Conservation (phyloP, 2,329 filamentous ascomycete species). For the Aspergillus ochraceoroseus region DNA sequence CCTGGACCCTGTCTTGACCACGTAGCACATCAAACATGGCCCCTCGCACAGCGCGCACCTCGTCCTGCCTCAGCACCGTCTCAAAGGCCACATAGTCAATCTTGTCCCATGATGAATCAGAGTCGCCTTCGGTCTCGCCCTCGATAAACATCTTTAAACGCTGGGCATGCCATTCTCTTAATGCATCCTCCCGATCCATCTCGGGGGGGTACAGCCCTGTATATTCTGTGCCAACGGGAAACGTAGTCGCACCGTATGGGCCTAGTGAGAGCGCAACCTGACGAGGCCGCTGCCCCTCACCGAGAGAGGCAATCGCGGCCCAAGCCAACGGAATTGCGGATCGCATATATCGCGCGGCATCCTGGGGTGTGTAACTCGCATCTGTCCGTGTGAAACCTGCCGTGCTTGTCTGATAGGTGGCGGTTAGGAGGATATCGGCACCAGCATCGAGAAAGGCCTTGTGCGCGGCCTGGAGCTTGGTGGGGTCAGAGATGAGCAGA, state of each 20-base stretch:
- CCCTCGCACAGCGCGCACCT: slow-evolving; percentile 55
- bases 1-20: slow-evolving; percentile 3
- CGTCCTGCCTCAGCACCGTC: slow-evolving; percentile 60
- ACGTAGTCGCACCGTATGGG: slow-evolving; percentile 63
- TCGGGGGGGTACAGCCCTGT: slow-evolving; percentile 54
- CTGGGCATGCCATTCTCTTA: slow-evolving; percentile 55
- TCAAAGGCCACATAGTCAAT: slow-evolving; percentile 59
- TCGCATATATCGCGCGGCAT: slow-evolving; percentile 43
- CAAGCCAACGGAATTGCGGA: slow-evolving; percentile 38
- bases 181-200: slow-evolving; percentile 43
- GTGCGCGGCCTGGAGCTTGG: slow-evolving; percentile 54
- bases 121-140: slow-evolving; percentile 14
- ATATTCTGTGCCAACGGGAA: slow-evolving; percentile 60
- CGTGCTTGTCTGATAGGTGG: slow-evolving; percentile 61
- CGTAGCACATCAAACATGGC: slow-evolving; percentile 31
- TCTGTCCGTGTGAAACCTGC: slow-evolving; percentile 54
- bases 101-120: slow-evolving; percentile 31
- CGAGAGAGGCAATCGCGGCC: slow-evolving; percentile 24
- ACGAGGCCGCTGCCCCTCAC: slow-evolving; percentile 1
- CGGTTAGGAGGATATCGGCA: slow-evolving; percentile 60
- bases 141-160: slow-evolving; percentile 51
- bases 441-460: slow-evolving; percentile 53
- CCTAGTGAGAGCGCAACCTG: slow-evolving; percentile 56
- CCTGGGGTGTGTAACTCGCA: slow-evolving; percentile 43
- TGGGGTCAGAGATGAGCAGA: slow-evolving; percentile 53